Conservation (phyloP, 1,139 yeast species). For the Magnusiomyces clavatus region DNA sequence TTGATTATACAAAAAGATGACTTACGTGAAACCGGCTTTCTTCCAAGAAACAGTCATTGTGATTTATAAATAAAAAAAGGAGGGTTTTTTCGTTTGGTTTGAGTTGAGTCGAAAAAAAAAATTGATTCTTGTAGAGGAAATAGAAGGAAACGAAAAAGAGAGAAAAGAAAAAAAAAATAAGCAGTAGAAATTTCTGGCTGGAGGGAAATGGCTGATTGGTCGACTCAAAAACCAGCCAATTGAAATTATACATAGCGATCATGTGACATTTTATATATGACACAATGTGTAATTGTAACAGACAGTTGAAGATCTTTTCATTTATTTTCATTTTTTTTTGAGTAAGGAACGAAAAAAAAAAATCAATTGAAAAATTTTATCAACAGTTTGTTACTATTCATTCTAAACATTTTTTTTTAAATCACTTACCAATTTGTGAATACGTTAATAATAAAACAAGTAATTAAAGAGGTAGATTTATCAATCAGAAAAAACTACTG, state of each 20-base stretch:
- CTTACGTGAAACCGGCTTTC: conserved; percentile 31
- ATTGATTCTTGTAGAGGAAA: too few species aligned
- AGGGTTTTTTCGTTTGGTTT: background rate
- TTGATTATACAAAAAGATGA: conserved; percentile 5
- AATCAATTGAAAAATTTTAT: background rate
- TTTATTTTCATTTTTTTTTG: too few species aligned
- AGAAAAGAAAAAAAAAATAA: background rate
- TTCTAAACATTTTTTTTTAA: background rate
- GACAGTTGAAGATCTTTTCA: background rate
- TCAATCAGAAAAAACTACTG: background rate
- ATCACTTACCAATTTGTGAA: too few species aligned
- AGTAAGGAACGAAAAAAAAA: too few species aligned
- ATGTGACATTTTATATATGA: background rate
- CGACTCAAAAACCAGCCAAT: background rate
- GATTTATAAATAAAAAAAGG: background rate
- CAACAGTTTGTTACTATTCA: background rate
- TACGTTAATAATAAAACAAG: too few species aligned
- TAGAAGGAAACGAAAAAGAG: background rate
- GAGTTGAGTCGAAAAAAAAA: background rate
- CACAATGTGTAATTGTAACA: background rate
- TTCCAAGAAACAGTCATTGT: conserved; percentile 23
- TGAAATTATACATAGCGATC: background rate
- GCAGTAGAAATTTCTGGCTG: background rate
- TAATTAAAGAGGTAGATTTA: background rate
- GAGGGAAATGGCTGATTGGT: background rate